A percentile compares a stretch with the other conserved stretches of the same genome.
Conservation (phyloP, 2,329 filamentous ascomycete genomes). For the Cladophialophora psammophila region DNA sequence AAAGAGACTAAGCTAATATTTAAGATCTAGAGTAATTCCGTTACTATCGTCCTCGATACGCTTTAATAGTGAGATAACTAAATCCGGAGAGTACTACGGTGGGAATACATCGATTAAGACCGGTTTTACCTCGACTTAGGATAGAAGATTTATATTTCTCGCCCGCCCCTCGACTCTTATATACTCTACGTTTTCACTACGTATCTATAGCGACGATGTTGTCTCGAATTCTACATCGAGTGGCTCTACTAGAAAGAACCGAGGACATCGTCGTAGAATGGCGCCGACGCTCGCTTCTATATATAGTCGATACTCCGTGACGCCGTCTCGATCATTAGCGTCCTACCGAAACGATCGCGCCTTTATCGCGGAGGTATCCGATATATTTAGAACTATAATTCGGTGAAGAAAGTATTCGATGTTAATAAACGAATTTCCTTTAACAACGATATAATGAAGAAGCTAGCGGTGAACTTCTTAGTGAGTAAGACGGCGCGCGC, state of each 20-base stretch:
- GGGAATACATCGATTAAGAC: background rate
- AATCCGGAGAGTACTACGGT: background rate
- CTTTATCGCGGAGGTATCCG: background rate
- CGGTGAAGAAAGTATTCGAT: background rate
- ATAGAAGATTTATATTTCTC: background rate
- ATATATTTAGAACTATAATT: background rate
- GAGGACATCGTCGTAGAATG: background rate
- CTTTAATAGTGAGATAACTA: background rate
- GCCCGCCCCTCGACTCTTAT: background rate
- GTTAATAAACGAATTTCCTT: background rate
- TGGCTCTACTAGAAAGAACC: background rate
- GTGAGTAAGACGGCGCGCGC: background rate
- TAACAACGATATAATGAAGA: background rate
- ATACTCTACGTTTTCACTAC: background rate
- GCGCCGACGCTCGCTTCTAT: background rate
- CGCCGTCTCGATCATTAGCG: background rate
- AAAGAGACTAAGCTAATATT: background rate
- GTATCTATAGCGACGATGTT: background rate
- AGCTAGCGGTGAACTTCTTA: background rate
- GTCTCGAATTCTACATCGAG: background rate
- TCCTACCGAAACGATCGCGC: background rate
- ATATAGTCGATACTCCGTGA: background rate
- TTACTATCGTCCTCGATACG: background rate
- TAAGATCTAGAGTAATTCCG: background rate
- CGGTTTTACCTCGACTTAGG: background rate